Conservation (phyloP, 441 rosid species). For the Mallotus repandus region DNA sequence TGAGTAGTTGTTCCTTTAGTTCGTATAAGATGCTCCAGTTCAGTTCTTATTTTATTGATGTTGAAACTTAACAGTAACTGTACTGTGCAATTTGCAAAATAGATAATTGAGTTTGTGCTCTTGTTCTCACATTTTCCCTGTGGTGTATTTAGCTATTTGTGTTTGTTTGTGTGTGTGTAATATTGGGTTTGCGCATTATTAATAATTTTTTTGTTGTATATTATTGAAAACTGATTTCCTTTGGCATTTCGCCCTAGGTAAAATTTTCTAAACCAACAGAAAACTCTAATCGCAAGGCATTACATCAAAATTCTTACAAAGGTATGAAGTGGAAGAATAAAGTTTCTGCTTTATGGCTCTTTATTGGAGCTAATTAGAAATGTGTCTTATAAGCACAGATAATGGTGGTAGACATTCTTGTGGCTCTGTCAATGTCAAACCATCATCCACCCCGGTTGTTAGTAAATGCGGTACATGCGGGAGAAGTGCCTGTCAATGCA, state of each 20-base stretch:
- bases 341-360: slow-evolving; percentile 43
- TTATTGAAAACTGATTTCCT: slow-evolving; percentile 9
- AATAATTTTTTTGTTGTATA: neutral
- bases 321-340: slow-evolving; percentile 51
- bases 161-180: neutral
- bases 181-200: neutral
- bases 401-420: slow-evolving; percentile 29
- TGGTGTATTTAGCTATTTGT: neutral
- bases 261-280: slow-evolving; percentile 36
- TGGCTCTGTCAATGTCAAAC: slow-evolving; percentile 31
- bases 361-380: slow-evolving; percentile 41
- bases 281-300: slow-evolving; percentile 26
- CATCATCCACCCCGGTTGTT: slow-evolving; percentile 28
- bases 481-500: slow-evolving; percentile 45
- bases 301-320: slow-evolving; percentile 37
- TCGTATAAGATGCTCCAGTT: neutral
- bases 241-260: slow-evolving; percentile 35
- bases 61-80: neutral
- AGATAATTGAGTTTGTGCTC: neutral
- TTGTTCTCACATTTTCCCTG: neutral
- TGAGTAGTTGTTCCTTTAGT: slow-evolving; percentile 27
- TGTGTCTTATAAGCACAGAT: slow-evolving; percentile 47
- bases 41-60: neutral
- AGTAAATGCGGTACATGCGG: slow-evolving; percentile 52
- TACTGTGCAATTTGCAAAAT: neutral